These are phyloP conservation scores for Papiliotrema laurentii DNA, from an alignment of 1,284 basidiomycete species.

Conservation along the genomic window DNA sequence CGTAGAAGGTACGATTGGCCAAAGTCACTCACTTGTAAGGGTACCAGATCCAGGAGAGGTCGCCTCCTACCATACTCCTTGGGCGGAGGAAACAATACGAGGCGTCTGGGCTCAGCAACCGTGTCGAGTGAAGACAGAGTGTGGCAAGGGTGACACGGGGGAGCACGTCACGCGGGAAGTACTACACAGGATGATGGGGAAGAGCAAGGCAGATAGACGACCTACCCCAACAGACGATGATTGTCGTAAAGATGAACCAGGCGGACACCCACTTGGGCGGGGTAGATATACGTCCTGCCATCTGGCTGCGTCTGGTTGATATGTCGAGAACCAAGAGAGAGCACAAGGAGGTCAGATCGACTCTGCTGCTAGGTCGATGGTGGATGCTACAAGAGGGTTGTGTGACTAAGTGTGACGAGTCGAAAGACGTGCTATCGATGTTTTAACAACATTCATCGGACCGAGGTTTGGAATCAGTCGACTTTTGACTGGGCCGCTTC, in stretches of 20 bases:
- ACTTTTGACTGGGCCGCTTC: too few species aligned
- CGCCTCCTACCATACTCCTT: constrained; percentile 67
- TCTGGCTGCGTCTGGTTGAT: not conserved
- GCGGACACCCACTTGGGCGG: constrained; percentile 59
- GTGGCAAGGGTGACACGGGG: constrained; percentile 49
- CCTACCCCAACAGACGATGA: constrained; percentile 49
- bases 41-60: constrained; percentile 82
- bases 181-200: not conserved
- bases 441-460: too few species aligned
- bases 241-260: constrained; percentile 64
- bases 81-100: constrained; percentile 67
- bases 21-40: constrained; percentile 57
- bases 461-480: too few species aligned
- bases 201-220: constrained; percentile 38
- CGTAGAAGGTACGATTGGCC: not conserved
- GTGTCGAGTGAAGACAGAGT: not conserved
- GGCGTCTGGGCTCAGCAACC: constrained; percentile 52
- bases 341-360: not conserved
- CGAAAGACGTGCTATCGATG: too few species aligned
- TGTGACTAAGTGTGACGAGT: too few species aligned
- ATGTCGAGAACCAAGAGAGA: not conserved
- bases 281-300: constrained; percentile 8
- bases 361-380: too few species aligned
- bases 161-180: not conserved
- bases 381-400: too few species aligned